Conservation (phyloP, 2,329 filamentous ascomycete species). For the Cadophora sp. region DNA sequence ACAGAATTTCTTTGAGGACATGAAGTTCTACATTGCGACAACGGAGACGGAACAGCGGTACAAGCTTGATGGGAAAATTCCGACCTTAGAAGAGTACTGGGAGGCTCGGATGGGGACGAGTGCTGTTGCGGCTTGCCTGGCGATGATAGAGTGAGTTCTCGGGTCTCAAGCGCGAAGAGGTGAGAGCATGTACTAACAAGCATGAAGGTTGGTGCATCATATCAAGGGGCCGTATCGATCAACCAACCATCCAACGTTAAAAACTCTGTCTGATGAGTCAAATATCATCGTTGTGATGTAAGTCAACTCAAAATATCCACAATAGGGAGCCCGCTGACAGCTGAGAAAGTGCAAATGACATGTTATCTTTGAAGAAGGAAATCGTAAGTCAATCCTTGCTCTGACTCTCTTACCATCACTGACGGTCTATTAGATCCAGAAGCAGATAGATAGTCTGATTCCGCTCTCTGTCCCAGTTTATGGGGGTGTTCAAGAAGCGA, state of each 20-base stretch:
- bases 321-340: background rate
- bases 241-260: conserved; percentile 29
- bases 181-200: background rate
- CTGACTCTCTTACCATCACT: background rate
- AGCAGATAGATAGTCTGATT: conserved; percentile 24
- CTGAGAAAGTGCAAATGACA: conserved; percentile 33
- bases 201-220: conserved; percentile 9
- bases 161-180: no score
- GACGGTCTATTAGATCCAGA: conserved; percentile 5
- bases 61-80: conserved; percentile 27
- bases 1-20: conserved; percentile 33
- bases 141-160: conserved; percentile 34
- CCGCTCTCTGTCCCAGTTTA: conserved; percentile 14
- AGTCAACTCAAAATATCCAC: background rate
- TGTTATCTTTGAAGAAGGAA: conserved; percentile 38
- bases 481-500: conserved; percentile 21
- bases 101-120: conserved; percentile 37
- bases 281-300: conserved; percentile 37
- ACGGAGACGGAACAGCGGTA: conserved; percentile 35
- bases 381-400: conserved; percentile 16
- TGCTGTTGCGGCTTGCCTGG: conserved; percentile 33
- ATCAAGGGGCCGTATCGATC: conserved; percentile 25
- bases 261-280: conserved; percentile 34
- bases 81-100: conserved; percentile 38
- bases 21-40: conserved; percentile 33